Conservation (phyloP, 2,329 filamentous ascomycete species). For the Cladobotryum protrusum region DNA sequence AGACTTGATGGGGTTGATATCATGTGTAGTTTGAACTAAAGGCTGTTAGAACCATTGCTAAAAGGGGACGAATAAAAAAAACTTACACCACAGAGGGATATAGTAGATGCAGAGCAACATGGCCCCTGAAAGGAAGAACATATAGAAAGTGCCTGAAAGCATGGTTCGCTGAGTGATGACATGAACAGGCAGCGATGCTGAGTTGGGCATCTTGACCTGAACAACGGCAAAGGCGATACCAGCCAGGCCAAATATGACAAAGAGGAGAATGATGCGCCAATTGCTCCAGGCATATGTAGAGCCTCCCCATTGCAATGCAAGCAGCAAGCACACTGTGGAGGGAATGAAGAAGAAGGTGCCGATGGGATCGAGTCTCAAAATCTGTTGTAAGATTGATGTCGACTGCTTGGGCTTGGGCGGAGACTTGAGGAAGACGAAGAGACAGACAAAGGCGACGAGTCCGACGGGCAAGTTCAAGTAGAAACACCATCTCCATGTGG, state of each 20-base stretch:
- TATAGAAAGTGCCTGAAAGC: constrained; percentile 39
- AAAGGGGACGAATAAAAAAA: neutral
- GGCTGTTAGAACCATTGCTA: constrained; percentile 13
- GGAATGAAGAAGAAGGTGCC: constrained; percentile 57
- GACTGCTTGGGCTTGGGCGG: constrained; percentile 27
- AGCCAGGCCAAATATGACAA: constrained; percentile 43
- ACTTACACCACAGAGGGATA: constrained; percentile 49
- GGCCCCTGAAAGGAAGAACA: constrained; percentile 40
- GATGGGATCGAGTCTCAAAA: constrained; percentile 50
- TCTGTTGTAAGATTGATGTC: constrained; percentile 33
- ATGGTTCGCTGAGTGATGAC: constrained; percentile 53
- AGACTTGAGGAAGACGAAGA: constrained; percentile 43
- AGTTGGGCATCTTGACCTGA: constrained; percentile 48
- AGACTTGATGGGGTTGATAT: constrained; percentile 45
- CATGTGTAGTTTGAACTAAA: constrained; percentile 50
- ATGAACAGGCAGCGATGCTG: constrained; percentile 49
- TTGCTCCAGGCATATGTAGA: constrained; percentile 45
- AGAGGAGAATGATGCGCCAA: constrained; percentile 48
- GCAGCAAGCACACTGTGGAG: constrained; percentile 50
- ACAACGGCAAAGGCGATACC: constrained; percentile 43
- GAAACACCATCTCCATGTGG: constrained; percentile 53
- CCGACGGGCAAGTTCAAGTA: constrained; percentile 54
- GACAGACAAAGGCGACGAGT: constrained; percentile 41
- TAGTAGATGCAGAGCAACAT: constrained; percentile 53
- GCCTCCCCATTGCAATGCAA: constrained; percentile 60